Base-by-base conservation (phyloP, 352 stramenopile species). In the Pythium aristosporum region DNA sequence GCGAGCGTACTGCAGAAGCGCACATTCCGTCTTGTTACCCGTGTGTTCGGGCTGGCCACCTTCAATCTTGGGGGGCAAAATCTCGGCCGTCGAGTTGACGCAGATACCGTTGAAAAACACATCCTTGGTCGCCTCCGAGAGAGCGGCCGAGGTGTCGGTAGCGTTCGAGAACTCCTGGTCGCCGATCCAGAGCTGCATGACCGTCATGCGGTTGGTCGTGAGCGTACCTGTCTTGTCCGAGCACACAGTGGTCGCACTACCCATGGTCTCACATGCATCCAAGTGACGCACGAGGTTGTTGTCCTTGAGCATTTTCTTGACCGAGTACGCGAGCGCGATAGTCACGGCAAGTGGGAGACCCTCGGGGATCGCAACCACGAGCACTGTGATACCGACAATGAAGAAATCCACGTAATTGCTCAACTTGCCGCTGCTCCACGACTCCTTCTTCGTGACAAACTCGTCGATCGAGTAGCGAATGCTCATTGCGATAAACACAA, bases 231-330 rank as follows among this genome's bases (percentile, higher is more conserved):
- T 99, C 75, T 97, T 98, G 77, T 98, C 95, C 2, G 91, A 97
- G 65, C 93, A 99, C 68, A 99, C 98, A 12, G 92, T 98, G 1
- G 96, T 99, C 16, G 95, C 96, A 73, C 94, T 98, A 32, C 96
- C 96, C 82, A 98, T 98, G 5, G 96, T 99, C 79, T 99, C 97
- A 73, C 96, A 98, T 10, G 96, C 96, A 21, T 96, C 89, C 18
- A 99, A 78, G 25, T 98, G 89, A 48, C 97, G 97, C 36, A 99
- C 98, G 36, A 99, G 86, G 71, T 99, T 99, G 73, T 99, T 96
- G 73, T 99, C 96, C 49, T 93, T 91, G 57, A 98, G 97, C 97
- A 99, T 99, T 60, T 98, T 98, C 61, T 98, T 98, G 15, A 92
- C 99, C 23, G 86, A 97, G 62, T 98, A 98, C 8, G 95, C 96